Evolutionary conservation across 192 early-diverging fungal genomes (phyloP).

Genomic region (Dissophora globulifera): DNA sequence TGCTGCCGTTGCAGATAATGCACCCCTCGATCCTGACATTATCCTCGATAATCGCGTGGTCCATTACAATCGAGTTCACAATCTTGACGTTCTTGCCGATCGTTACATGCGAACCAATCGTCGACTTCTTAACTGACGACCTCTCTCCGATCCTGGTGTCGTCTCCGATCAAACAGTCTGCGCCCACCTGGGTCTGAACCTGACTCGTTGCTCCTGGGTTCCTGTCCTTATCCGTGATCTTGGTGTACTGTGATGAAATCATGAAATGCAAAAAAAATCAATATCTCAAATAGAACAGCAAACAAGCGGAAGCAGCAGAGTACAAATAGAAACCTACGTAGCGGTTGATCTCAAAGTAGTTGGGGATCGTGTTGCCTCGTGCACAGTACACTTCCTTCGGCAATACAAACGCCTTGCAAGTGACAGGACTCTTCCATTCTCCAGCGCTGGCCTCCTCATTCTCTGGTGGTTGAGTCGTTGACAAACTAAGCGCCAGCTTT

Average conservation of each 20-base stretch:
- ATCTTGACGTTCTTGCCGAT: conserved; percentile 98
- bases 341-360: conserved; percentile 91
- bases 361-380: conserved; percentile 83
- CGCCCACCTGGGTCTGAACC: conserved; percentile 73
- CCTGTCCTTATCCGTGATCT: conserved; percentile 68
- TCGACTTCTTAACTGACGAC: conserved; percentile 92
- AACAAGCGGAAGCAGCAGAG: background rate
- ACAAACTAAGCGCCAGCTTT: conserved; percentile 35
- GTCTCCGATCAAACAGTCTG: conserved; percentile 92
- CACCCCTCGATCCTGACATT: conserved; percentile 88
- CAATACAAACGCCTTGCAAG: conserved; percentile 65
- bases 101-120: conserved; percentile 92
- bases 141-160: conserved; percentile 90
- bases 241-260: conserved; percentile 59
- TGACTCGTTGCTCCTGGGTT: conserved; percentile 71
- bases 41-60: conserved; percentile 93
- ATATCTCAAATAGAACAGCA: conserved; percentile 3
- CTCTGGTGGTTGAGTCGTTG: conserved; percentile 33
- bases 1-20: conserved; percentile 85
- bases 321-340: conserved; percentile 73
- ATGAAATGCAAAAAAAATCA: no score
- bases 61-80: conserved; percentile 95
- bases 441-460: conserved; percentile 43
- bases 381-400: conserved; percentile 79
- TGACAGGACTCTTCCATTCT: conserved; percentile 59